A percentile compares a stretch with the other conserved stretches of the same genome.
Evolutionary conservation across 2,329 filamentous ascomycete genomes (phyloP).

Genomic region (Esteya vermicola): DNA sequence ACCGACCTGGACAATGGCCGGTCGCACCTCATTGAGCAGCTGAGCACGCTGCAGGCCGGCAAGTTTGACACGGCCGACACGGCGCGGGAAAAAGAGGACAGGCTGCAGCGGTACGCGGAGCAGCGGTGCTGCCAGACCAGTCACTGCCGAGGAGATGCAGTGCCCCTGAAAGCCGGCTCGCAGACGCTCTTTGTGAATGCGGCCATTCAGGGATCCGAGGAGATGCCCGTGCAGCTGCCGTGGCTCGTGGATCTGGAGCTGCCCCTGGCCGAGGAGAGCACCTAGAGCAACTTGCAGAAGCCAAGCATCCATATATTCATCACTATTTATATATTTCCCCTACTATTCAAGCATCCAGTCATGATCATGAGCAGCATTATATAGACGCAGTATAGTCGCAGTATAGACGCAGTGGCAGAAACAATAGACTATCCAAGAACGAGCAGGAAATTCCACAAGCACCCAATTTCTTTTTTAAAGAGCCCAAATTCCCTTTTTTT

Average conservation of each 20-base stretch:
- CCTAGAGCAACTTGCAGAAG: no score
- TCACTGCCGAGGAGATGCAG: background rate
- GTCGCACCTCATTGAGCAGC: conserved; percentile 20
- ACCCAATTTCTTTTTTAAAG: background rate
- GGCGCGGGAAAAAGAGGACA: background rate
- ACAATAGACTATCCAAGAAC: background rate
- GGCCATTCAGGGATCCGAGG: conserved; percentile 22
- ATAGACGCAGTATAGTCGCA: background rate
- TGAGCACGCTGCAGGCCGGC: conserved; percentile 10
- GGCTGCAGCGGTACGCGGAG: background rate
- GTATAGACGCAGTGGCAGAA: background rate
- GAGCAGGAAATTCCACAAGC: no score
- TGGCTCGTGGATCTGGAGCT: background rate
- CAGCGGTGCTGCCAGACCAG: background rate
- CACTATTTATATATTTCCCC: no score
- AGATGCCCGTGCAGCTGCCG: background rate
- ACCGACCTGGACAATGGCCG: conserved; percentile 31
- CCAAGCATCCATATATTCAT: no score
- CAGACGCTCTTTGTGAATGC: conserved; percentile 44
- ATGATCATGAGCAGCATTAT: background rate
- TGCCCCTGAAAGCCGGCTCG: conserved; percentile 16
- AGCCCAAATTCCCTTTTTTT: background rate
- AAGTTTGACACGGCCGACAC: conserved; percentile 1
- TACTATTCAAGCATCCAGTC: background rate
- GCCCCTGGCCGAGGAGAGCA: no score